Conservation (phyloP, 2,329 filamentous ascomycete genomes). For the Dothideomycetes sp. region DNA sequence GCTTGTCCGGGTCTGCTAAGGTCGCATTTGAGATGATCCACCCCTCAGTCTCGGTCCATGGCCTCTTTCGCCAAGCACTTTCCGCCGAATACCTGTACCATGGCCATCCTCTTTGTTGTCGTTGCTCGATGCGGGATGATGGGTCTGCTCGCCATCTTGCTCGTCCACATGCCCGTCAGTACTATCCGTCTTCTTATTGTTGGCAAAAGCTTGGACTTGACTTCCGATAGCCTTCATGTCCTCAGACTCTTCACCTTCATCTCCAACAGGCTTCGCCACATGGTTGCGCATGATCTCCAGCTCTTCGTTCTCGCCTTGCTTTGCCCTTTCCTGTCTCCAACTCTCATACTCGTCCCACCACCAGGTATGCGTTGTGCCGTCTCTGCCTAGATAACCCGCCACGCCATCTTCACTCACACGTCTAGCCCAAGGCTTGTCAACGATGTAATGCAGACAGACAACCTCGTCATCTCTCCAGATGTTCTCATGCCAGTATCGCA, state of each 20-base stretch:
- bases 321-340: slow-evolving; percentile 26
- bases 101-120: slow-evolving; percentile 2
- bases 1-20: too few relatives aligned
- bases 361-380: slow-evolving; percentile 41
- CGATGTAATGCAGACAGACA: slow-evolving; percentile 41
- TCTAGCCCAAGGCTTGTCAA: slow-evolving; percentile 44
- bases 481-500: slow-evolving; percentile 40
- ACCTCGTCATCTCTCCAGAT: slow-evolving; percentile 41
- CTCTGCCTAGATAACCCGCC: slow-evolving; percentile 38
- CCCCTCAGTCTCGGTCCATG: slow-evolving; percentile 10
- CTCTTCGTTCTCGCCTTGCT: slow-evolving; percentile 27
- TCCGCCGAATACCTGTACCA: slow-evolving; percentile 3
- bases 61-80: slow-evolving; percentile 9
- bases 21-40: slow-evolving; percentile 5
- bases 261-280: slow-evolving; percentile 12
- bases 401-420: slow-evolving; percentile 29
- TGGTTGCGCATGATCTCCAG: slow-evolving; percentile 12
- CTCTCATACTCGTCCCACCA: slow-evolving; percentile 39
- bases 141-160: background rate
- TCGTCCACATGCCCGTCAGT: slow-evolving; percentile 1
- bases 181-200: slow-evolving; percentile 12
- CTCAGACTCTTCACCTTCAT: slow-evolving; percentile 13
- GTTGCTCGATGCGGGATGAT: background rate
- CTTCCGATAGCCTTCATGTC: slow-evolving; percentile 20
- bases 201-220: slow-evolving; percentile 18